Evolutionary conservation across 139 green algal species (phyloP), one percentile per base, ranked within the genome.

Genomic region (Chlamydomonas sp.): DNA sequence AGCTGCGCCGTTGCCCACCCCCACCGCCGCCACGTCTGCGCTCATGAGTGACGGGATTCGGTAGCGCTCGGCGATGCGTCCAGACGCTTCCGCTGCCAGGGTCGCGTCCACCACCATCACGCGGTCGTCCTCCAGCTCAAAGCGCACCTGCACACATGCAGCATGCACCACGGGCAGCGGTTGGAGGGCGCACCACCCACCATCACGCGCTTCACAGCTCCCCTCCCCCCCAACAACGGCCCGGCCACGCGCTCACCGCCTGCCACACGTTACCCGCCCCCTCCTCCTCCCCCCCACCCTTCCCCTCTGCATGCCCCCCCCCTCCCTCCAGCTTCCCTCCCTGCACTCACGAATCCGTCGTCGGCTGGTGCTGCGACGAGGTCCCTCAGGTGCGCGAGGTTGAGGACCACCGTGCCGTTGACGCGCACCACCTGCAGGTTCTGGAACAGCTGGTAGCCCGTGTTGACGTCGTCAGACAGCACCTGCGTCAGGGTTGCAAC

Each of bases 71-170:
- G 76, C 57, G 54, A 84, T 77, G 39, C 70, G 65, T 0, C 31
- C n/a, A 13, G 60, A 49, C 2, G 75, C 75, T 10, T 66, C 50
- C 2, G 4, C 16, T 2, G 77, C 80, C 6, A 70, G 50, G 22
- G 35, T 29, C 35, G 62, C n/a, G 72, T 89, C 74, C 61, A 90
- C 59, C 22, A 85, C 83, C 37, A 86, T 75, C 6, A 88, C 38
- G 1, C 85, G 74, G 34, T 88, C 78, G 64, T 90, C 81, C 62
- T 89, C 85, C 58, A 90, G 59, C 57, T 87, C 78, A 26, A 89
- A 80, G 2, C 74, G 43, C 16, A 90, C 68, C 35, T 54, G 30
- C 54, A 63, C 6, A 8, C n/a, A n/a, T n/a, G n/a, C n/a, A n/a
- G n/a, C n/a, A n/a, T n/a, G n/a, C n/a, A n/a, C n/a, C n/a, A n/a